Percentiles rank a stretch among this genome's conserved stretches.
Conservation (phyloP, 306 rosid species). For the Prunus persica region DNA sequence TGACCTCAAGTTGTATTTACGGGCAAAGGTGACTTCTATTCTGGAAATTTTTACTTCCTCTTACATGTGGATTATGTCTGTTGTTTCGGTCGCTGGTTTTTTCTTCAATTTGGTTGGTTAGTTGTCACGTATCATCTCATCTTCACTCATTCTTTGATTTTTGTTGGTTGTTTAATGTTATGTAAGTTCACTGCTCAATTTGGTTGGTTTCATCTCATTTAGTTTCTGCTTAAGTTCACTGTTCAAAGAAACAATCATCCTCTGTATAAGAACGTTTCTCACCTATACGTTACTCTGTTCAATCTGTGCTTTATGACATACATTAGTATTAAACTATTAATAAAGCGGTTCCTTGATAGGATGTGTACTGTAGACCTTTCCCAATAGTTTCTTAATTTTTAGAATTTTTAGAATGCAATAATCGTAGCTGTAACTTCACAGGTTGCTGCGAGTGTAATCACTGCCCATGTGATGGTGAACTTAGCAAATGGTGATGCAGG, state of each 20-base stretch:
- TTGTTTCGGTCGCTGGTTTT: slow-evolving; percentile 1
- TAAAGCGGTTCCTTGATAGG: not conserved
- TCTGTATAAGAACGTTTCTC: not conserved
- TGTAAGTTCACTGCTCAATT: not conserved
- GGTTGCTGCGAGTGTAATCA: slow-evolving; percentile 75
- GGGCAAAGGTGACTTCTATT: slow-evolving; percentile 60
- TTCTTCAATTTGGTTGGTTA: not conserved
- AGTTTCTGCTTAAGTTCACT: not conserved
- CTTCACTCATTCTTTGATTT: not conserved
- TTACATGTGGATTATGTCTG: not conserved
- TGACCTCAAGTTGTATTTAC: slow-evolving; percentile 42
- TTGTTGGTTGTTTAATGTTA: not conserved
- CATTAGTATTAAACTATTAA: not conserved
- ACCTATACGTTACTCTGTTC: not conserved
- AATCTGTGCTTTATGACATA: not conserved
- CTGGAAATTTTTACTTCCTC: not conserved
- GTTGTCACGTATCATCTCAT: not conserved
- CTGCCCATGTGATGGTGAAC: slow-evolving; percentile 73
- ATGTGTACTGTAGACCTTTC: not conserved
- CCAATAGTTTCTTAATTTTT: not conserved
- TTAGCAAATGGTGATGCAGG: slow-evolving; percentile 55
- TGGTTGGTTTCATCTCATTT: not conserved
- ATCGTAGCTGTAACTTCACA: slow-evolving; percentile 34
- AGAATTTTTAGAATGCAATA: not conserved
- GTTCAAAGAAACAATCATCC: not conserved